Evolutionary conservation across 2,329 filamentous ascomycete species (phyloP), one percentile per base, ranked within the genome.

Genomic region (Nothopassalora personata): DNA sequence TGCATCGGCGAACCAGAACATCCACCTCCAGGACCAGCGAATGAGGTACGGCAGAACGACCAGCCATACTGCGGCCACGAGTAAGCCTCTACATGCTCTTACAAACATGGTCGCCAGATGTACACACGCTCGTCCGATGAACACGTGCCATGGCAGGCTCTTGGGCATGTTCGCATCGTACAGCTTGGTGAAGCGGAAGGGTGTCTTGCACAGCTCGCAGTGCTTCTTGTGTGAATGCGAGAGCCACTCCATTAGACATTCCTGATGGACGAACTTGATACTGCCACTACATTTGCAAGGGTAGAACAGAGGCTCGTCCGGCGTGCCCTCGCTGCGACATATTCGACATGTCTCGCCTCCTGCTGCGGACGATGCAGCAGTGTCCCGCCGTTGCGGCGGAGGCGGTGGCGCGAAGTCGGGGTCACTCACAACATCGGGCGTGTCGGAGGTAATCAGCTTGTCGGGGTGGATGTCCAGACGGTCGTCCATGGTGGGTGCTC

Each of bases 171-270:
- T 84, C 4, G 91, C 91, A 62, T 92, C 87, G 78, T 99, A 99
- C 43, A 99, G 84, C 76, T 99, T 99, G 55, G 94, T 99, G 79
- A 99, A 99, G 61, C 91, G 89, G 72, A 97, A 99, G 0, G 92
- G 87, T 2, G 94, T 99, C 79, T 99, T 99, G 85, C 94, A 99
- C 36, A 99, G 86, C 79, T 99, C 94, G 81, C 95, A 99, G 79
- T 99, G 90, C 75, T 97, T 97, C 83, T 99, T 99, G 74, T 99
- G 92, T 1, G 94, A 97, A 75, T 99, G 95, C 53, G 91, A 93
- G 23, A 99, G 81, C 94, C 94, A 99, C 76, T 97, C 92, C 88
- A 99, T 96, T 75, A 99, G 79, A 74, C 94, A 99, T 73, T 95
- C 90, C 76, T 99, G 94, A 74, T 99, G 94, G 62, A 99, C 94